These are phyloP conservation scores for Suillus fuscotomentosus DNA, from an alignment of 768 basidiomycete genomes.

Conservation along the genomic window DNA sequence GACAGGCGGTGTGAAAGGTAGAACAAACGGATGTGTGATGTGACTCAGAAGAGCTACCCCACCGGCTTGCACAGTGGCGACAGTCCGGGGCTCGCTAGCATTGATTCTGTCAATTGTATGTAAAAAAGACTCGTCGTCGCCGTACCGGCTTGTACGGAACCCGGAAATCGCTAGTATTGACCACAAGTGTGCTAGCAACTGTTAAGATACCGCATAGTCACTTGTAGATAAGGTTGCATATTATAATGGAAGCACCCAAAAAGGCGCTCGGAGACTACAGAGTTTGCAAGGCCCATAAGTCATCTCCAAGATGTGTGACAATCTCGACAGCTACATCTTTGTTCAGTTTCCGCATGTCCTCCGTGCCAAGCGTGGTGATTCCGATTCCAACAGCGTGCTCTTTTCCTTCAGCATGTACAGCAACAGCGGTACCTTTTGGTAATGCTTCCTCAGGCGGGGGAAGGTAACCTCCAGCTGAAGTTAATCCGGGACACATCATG, in stretches of 20 bases:
- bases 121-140: neutral
- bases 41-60: neutral
- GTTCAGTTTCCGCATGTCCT: constrained; percentile 87
- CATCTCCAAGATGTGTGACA: constrained; percentile 83
- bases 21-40: neutral
- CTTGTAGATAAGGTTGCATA: neutral
- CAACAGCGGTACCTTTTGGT: constrained; percentile 75
- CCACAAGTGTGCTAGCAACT: too few relatives aligned
- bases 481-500: constrained; percentile 98
- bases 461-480: constrained; percentile 86
- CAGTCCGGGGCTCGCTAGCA: neutral
- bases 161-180: too few relatives aligned
- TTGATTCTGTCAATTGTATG: neutral
- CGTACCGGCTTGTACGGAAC: neutral
- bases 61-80: neutral
- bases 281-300: constrained; percentile 72
- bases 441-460: constrained; percentile 71
- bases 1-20: neutral
- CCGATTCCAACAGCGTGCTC: constrained; percentile 89
- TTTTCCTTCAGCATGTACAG: constrained; percentile 94
- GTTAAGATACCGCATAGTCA: too few relatives aligned
- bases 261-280: constrained; percentile 39
- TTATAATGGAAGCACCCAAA: neutral
- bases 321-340: constrained; percentile 91
- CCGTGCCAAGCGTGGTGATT: constrained; percentile 74